Percentiles rank a stretch among this genome's conserved stretches.
These are phyloP conservation scores for Cladophialophora yegresii DNA, from an alignment of 2,329 filamentous ascomycete genomes.

Conservation along the genomic window DNA sequence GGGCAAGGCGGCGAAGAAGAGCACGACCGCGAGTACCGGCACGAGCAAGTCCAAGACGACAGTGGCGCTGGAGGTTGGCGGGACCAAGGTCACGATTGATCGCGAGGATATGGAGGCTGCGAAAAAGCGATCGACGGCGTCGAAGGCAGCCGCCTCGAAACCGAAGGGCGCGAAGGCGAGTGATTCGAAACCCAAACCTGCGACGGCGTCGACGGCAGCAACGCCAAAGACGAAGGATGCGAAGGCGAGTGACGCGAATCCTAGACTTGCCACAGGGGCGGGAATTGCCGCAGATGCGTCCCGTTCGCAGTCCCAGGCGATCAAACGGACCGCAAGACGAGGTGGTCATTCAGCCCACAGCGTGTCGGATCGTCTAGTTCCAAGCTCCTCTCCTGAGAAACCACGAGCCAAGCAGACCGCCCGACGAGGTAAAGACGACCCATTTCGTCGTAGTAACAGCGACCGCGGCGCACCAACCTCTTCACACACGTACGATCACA, in stretches of 20 bases:
- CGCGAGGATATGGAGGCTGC: conserved; percentile 9
- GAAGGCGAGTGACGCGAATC: too few species aligned
- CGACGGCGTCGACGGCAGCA: neutral
- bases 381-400: conserved; percentile 2
- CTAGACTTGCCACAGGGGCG: too few species aligned
- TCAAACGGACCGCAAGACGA: neutral
- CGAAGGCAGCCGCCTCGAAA: conserved; percentile 4
- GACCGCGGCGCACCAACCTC: conserved; percentile 1
- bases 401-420: conserved; percentile 15
- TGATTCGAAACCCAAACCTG: conserved; percentile 11
- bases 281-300: too few species aligned
- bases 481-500: conserved; percentile 8
- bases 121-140: conserved; percentile 1
- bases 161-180: neutral
- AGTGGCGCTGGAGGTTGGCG: conserved; percentile 11
- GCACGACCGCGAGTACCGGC: neutral
- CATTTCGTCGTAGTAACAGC: neutral
- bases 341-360: neutral
- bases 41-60: conserved; percentile 9
- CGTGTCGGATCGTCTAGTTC: neutral
- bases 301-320: neutral
- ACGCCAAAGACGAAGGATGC: neutral
- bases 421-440: conserved; percentile 14
- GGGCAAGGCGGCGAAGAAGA: neutral
- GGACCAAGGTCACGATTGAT: conserved; percentile 13